A percentile compares a stretch with the other conserved stretches of the same genome.
phyloP scores from a whole-genome alignment of 768 basidiomycete genomes.

The Termitomyces sp. region DNA sequence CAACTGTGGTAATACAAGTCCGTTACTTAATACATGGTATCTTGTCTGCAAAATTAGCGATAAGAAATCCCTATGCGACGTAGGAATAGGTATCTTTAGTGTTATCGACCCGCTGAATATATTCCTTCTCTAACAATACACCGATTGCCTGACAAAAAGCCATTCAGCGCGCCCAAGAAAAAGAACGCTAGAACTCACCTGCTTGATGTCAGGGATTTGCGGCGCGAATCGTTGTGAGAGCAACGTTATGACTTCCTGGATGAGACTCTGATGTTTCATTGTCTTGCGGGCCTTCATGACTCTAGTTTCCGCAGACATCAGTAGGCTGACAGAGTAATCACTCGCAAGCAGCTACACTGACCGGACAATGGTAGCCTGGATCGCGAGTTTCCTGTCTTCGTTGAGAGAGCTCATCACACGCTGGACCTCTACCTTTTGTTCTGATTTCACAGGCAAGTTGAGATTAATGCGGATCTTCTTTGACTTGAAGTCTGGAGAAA shows the following conservation, averaged over 20 bases:
- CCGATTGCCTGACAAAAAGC: constrained; percentile 80
- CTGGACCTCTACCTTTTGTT: constrained; percentile 84
- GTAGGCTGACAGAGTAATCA: background rate
- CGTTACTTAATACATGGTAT: background rate
- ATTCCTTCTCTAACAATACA: constrained; percentile 91
- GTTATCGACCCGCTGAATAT: constrained; percentile 90
- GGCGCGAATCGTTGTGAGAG: constrained; percentile 86
- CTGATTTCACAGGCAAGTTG: constrained; percentile 90
- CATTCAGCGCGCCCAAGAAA: constrained; percentile 1
- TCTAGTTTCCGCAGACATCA: constrained; percentile 27
- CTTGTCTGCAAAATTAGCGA: background rate
- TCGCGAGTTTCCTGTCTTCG: constrained; percentile 94
- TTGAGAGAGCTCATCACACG: constrained; percentile 94
- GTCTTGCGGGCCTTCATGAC: constrained; percentile 96
- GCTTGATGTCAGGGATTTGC: constrained; percentile 95
- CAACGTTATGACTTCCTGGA: constrained; percentile 87
- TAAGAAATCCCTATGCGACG: constrained; percentile 43
- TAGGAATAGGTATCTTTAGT: constrained; percentile 87
- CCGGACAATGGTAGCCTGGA: constrained; percentile 92
- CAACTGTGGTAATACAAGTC: background rate
- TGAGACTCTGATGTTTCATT: constrained; percentile 89
- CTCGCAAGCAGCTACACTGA: constrained; percentile 19
- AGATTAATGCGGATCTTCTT: constrained; percentile 93
- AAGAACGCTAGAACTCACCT: constrained; percentile 40
- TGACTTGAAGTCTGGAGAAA: constrained; percentile 68